A percentile compares a stretch with the other conserved stretches of the same genome.
These are phyloP conservation scores for Pythium folliculosum DNA, from an alignment of 352 stramenopile genomes.

Conservation along the genomic window DNA sequence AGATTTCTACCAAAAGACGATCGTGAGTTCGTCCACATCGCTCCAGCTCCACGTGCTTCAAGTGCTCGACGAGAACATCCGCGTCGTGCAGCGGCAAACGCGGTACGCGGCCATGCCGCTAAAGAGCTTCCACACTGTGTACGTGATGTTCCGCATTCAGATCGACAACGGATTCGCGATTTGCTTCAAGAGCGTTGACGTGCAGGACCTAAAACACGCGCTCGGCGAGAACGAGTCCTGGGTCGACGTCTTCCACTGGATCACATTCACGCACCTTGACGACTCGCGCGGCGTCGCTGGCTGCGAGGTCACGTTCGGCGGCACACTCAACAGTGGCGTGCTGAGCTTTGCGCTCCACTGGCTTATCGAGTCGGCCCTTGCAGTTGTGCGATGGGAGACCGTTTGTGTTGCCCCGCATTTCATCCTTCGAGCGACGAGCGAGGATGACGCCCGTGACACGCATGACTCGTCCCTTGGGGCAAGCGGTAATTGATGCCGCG, in stretches of 20 bases:
- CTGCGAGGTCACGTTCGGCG: slow-evolving; percentile 27
- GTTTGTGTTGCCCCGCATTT: slow-evolving; percentile 21
- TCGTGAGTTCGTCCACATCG: slow-evolving; percentile 26
- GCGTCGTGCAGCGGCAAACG: slow-evolving; percentile 20
- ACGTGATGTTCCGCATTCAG: slow-evolving; percentile 70
- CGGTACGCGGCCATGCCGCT: slow-evolving; percentile 17
- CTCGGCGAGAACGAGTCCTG: slow-evolving; percentile 24
- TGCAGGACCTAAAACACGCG: slow-evolving; percentile 31
- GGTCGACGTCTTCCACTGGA: slow-evolving; percentile 31
- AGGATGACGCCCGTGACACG: too few relatives aligned
- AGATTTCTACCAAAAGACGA: slow-evolving; percentile 24
- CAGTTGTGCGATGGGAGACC: slow-evolving; percentile 28
- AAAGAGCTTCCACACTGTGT: slow-evolving; percentile 56
- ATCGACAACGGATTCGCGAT: slow-evolving; percentile 65
- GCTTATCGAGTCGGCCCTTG: slow-evolving; percentile 26
- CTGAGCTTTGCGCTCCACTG: slow-evolving; percentile 23
- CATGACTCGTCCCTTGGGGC: too few relatives aligned
- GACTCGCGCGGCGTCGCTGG: neutral
- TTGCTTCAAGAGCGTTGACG: slow-evolving; percentile 68
- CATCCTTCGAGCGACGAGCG: slow-evolving; percentile 5
- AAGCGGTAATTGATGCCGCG: too few relatives aligned
- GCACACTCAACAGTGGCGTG: slow-evolving; percentile 14
- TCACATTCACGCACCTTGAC: slow-evolving; percentile 12
- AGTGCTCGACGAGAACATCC: slow-evolving; percentile 17
- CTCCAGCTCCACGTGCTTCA: slow-evolving; percentile 23